Base-by-base conservation (phyloP, 257 asterid species). In the Leonotis leonurus region DNA sequence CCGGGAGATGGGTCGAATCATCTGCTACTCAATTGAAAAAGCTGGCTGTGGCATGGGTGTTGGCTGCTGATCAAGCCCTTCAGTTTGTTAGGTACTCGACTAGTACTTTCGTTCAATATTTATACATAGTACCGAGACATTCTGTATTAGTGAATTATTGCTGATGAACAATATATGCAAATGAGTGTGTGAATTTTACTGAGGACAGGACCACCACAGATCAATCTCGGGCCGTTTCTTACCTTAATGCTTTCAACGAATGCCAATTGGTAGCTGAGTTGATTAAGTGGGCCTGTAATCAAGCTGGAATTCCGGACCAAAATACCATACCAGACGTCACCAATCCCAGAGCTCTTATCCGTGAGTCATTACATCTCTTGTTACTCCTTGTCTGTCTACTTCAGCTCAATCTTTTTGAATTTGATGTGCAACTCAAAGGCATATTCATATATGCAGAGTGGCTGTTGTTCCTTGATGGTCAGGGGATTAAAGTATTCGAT, bases 11-110 rank as follows among this genome's bases (percentile, higher is more conserved):
- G 84, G 65, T 72, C 63, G 80, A 73, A 45, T 62, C 78, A 36
- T 64, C 64, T 25, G 83, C 75, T 43, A 56, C 62, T 49, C 77
- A 69, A 67, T 70, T 72, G 9, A 78, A 76, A 58, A 76, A 70
- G 64, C 64, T 90, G 62, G 84, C 95, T 56, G 50, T 87, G 27
- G 29, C 72, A 53, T 85, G 96, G 97, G 83, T 81, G 60, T 45
- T 87, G 56, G 87, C 85, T 65, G 87, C 74, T 41, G 89, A 85
- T 25, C 61, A 61, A 17, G 90, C 97, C 59, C 70, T 83, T 33
- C 82, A 61, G 67, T 81, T 85, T 76, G 85, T 87, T 58, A 69
- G 95, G 96, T 87, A 79, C 20, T 60, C 2, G 55, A 44, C 17
- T 58, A 64, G 46, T 72, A 48, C 45, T 60, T 17, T 50, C 26